Evolutionary conservation across 768 basidiomycete genomes (phyloP).

Genomic region (Scleroderma citrinum): DNA sequence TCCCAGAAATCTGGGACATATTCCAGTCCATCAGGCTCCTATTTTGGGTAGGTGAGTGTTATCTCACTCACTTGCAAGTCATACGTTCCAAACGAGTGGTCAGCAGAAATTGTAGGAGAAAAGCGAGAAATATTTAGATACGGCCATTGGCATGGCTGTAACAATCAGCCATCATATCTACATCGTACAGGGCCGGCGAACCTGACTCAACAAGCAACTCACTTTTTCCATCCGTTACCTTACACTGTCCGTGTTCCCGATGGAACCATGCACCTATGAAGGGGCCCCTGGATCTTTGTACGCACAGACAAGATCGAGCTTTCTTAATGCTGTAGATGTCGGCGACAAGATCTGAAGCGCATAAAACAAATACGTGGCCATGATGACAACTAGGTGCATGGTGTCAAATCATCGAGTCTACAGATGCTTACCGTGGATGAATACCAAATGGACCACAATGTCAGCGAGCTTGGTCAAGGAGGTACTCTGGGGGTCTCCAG

Average conservation of each 20-base stretch:
- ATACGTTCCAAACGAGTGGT: conserved; percentile 69
- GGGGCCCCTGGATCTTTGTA: conserved; percentile 84
- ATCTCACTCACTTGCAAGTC: conserved; percentile 40
- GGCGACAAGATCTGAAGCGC: conserved; percentile 25
- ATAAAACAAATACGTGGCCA: conserved; percentile 72
- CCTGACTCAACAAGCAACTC: conserved; percentile 71
- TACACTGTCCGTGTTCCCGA: conserved; percentile 45
- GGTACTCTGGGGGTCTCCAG: conserved; percentile 52
- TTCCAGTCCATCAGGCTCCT: neutral
- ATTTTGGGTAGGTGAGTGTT: neutral
- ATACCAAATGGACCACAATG: conserved; percentile 46
- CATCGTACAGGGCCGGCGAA: conserved; percentile 27
- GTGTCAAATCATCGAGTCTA: neutral
- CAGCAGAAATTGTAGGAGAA: conserved; percentile 80
- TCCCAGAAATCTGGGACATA: conserved; percentile 6
- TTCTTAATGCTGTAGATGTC: conserved; percentile 24
- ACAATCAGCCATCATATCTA: neutral
- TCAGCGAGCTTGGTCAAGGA: conserved; percentile 28
- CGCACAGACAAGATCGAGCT: conserved; percentile 61
- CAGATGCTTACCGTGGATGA: conserved; percentile 46
- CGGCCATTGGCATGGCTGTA: conserved; percentile 82
- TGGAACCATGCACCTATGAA: conserved; percentile 45
- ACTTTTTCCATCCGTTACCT: conserved; percentile 63
- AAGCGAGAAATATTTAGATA: conserved; percentile 51
- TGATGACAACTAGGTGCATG: conserved; percentile 64